A percentile compares a stretch with the other conserved stretches of the same genome.
phyloP scores from a whole-genome alignment of 2,329 filamentous ascomycete species.

The Stagonosporopsis cucurbitacearum region DNA sequence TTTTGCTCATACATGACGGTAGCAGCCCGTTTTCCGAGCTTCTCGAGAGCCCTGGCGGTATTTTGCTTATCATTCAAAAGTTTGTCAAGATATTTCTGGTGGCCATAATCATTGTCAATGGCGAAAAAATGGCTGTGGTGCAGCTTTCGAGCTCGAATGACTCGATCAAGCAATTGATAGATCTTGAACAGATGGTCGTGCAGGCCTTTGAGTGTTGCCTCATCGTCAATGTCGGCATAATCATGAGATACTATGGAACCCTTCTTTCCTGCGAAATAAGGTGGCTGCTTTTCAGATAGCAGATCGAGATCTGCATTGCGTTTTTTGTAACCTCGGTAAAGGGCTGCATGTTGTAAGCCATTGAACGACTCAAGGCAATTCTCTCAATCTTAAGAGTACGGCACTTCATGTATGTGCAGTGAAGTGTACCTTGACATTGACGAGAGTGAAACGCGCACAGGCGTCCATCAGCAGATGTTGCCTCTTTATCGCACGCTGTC shows the following conservation, averaged over 20 bases:
- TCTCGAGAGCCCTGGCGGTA: conserved; percentile 52
- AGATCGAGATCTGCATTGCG: conserved; percentile 55
- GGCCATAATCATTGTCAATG: conserved; percentile 53
- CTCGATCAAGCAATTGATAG: conserved; percentile 49
- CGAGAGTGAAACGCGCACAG: conserved; percentile 34
- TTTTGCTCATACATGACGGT: conserved; percentile 55
- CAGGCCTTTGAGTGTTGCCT: conserved; percentile 48
- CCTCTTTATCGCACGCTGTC: conserved; percentile 30
- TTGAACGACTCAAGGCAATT: no score
- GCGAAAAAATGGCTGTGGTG: conserved; percentile 54
- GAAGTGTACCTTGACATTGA: conserved; percentile 32
- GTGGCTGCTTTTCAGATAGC: conserved; percentile 44
- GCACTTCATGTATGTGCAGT: not conserved
- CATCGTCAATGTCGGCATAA: conserved; percentile 50
- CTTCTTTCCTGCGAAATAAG: conserved; percentile 47
- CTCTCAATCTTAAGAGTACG: no score
- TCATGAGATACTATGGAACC: conserved; percentile 50
- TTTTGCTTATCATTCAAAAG: conserved; percentile 49
- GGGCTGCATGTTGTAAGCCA: conserved; percentile 19
- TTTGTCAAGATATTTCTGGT: conserved; percentile 51
- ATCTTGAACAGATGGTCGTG: conserved; percentile 52
- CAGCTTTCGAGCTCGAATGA: conserved; percentile 52
- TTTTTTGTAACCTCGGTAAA: conserved; percentile 59
- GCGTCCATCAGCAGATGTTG: conserved; percentile 31
- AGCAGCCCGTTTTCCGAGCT: conserved; percentile 52